These are phyloP conservation scores for Cryptococcus maquisensis DNA, from an alignment of 1,284 basidiomycete genomes.

Conservation along the genomic window DNA sequence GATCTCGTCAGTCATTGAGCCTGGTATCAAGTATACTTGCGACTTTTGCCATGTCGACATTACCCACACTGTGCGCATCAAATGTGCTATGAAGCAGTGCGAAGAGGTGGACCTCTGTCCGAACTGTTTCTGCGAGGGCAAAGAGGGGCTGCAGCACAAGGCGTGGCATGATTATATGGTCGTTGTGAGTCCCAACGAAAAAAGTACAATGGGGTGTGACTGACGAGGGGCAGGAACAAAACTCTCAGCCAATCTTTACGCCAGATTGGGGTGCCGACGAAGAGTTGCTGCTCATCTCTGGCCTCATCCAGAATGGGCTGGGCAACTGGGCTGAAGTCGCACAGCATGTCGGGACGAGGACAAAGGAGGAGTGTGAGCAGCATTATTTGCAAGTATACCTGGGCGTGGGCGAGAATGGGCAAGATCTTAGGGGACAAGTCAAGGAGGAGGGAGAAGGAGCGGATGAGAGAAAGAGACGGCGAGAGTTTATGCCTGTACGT, in stretches of 20 bases:
- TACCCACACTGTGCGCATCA: slow-evolving; percentile 85
- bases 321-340: slow-evolving; percentile 98
- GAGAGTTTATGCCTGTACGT: slow-evolving; percentile 64
- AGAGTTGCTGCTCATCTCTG: slow-evolving; percentile 88
- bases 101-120: slow-evolving; percentile 84
- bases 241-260: slow-evolving; percentile 91
- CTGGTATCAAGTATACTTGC: slow-evolving; percentile 49
- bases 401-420: slow-evolving; percentile 34
- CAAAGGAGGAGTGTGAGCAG: slow-evolving; percentile 87
- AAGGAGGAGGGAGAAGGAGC: slow-evolving; percentile 6
- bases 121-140: slow-evolving; percentile 84
- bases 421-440: slow-evolving; percentile 10
- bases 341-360: slow-evolving; percentile 90
- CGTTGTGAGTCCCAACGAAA: slow-evolving; percentile 59
- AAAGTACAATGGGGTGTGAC: not conserved
- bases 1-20: slow-evolving; percentile 36
- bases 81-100: slow-evolving; percentile 78
- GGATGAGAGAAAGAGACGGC: slow-evolving; percentile 17
- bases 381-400: slow-evolving; percentile 86
- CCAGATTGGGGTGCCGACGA: slow-evolving; percentile 98
- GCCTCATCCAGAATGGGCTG: slow-evolving; percentile 80
- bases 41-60: slow-evolving; percentile 48
- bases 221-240: slow-evolving; percentile 65
- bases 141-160: slow-evolving; percentile 82
- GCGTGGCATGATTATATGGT: slow-evolving; percentile 88